A percentile compares a stretch with the other conserved stretches of the same genome.
phyloP scores from a whole-genome alignment of 495 filamentous ascomycete species.

The Hypoxylon intermedium region DNA sequence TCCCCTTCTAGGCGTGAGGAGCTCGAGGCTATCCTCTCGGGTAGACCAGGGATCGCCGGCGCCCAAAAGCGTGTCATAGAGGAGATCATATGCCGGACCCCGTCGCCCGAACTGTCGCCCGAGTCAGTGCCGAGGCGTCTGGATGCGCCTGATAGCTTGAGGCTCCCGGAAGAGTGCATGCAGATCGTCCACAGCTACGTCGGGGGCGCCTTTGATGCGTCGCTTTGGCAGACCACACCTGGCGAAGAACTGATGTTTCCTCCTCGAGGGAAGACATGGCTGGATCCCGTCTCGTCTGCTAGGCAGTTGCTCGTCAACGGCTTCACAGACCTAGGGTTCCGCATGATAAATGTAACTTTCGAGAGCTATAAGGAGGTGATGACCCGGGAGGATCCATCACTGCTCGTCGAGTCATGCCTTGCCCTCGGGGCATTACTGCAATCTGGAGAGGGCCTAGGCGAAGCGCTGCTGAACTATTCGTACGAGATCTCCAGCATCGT shows the following conservation, averaged over 20 bases:
- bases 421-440: constrained; percentile 25
- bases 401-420: constrained; percentile 29
- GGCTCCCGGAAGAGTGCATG: constrained; percentile 37
- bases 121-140: constrained; percentile 13
- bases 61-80: constrained; percentile 22
- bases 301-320: constrained; percentile 31
- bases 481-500: constrained; percentile 25
- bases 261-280: constrained; percentile 19
- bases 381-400: constrained; percentile 24
- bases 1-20: constrained; percentile 25
- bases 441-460: constrained; percentile 21
- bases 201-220: constrained; percentile 27
- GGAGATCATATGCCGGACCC: constrained; percentile 34
- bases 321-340: constrained; percentile 28
- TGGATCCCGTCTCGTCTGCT: constrained; percentile 27
- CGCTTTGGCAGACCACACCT: constrained; percentile 16
- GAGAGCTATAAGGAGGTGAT: constrained; percentile 27
- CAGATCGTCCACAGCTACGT: constrained; percentile 33
- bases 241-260: constrained; percentile 24
- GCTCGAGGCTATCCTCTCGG: constrained; percentile 17
- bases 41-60: background rate
- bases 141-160: constrained; percentile 30
- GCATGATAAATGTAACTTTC: constrained; percentile 30
- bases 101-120: constrained; percentile 26
- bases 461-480: constrained; percentile 26